Base-by-base conservation (phyloP, 805 yeast species). In the Ogataea populi-albae region DNA sequence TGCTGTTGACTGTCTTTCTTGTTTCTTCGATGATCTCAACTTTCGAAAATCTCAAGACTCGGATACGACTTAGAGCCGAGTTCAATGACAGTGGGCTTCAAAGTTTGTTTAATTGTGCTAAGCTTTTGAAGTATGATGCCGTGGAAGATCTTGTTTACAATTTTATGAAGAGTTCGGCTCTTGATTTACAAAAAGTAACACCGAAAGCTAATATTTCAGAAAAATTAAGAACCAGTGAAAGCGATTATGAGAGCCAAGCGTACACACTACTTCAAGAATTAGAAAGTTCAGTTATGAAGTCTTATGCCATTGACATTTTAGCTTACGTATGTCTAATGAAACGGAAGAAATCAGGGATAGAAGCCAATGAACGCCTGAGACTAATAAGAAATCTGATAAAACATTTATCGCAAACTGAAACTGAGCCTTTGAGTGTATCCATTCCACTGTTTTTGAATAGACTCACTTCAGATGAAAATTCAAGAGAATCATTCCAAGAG, bases 1-100 rank as follows among this genome's bases (percentile, higher is more conserved):
- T 83, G 11, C 61, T 81, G 32, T 69, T 85, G 3, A 79, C 94
- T 0, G 65, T 87, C 66, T 71, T 85, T 25, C 67, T 91, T 26
- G 65, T 87, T 22, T 79, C 80, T 47, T 77, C 87, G 1, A 67
- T 89, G 14, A 68, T 77, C 10, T 71, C 66, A 45, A 77, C 75
- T 8, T 47, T 48, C 32, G 45, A 42, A 3, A 45, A 41, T 11
- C 18, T 37, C 1, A 31, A 54, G 10, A 73, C 67, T 32, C 64
- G 93, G 34, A 62, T 73, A 6, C 76, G 73, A 42, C 57, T 86
- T 8, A 71, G 94, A 33, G 68, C 79, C 1, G 80, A 69, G 46
- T 62, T 86, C 38, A 69, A 69, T 41, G 71, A 79, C 10, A 71
- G 75, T 11, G 84, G 86, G 0, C 55, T 85, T 8, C 68, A 66